Base-by-base conservation (phyloP, 257 asterid genomes). In the Jasminum sambac region DNA sequence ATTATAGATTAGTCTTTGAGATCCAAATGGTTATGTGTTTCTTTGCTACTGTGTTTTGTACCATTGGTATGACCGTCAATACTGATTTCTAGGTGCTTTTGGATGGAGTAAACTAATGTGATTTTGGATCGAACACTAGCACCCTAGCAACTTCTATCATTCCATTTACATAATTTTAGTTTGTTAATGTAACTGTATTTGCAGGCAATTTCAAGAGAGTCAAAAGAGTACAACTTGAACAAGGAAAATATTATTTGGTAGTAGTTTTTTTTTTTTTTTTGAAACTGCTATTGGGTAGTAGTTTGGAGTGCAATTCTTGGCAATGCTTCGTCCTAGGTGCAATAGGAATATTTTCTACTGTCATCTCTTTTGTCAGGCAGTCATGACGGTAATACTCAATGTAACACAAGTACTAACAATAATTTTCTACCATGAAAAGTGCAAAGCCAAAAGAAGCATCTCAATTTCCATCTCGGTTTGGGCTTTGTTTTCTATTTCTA, bases 141-240 rank as follows among this genome's bases (percentile, higher is more conserved):
- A 30, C 36, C 36, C 36, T 30, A 30, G 1, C 36, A 30, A 30
- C 36, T 30, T 30, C 36, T 30, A 30, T 30, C 36, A 1, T 30
- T 30, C 36, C 36, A 30, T 30, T 30, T 30, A 30, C 4, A 30
- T 30, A 30, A 30, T 30, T 30, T 30, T 30, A 1, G 4, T 30
- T 1, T 30, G 1, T 30, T 30, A 30, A 1, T 30, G 36, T 30
- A 30, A 30, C 4, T 30, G 36, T 30, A 30, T 64, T 16, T 40
- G 16, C 12, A 64, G 69, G 69, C 69, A 39, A 38, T 64, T 7
- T 21, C 69, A 40, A 64, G 36, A 24, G 59, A 50, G 11, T 24
- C 59, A 5, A 50, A 17, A 50, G 59, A 50, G 25, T 50, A 50
- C 24, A 50, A 50, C 59, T 50, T 50, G 59, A 24, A 50, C 11